Percentiles rank a stretch among this genome's conserved stretches.
Conservation (phyloP, 1,284 basidiomycete species). For the Papiliotrema nemorosa region DNA sequence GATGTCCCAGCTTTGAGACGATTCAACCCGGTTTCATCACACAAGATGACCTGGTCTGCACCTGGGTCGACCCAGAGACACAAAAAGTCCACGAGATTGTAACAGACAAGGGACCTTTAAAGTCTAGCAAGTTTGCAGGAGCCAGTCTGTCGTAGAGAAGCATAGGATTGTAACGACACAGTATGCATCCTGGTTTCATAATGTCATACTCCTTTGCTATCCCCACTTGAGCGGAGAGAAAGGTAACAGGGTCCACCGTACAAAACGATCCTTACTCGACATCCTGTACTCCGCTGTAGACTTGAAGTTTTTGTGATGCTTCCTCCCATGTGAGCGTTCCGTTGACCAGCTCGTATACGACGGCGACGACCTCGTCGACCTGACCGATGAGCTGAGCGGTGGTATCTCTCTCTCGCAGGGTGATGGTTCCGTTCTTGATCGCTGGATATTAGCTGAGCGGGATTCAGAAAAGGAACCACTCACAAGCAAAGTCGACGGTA, state of each 20-base stretch:
- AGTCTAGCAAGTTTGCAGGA: constrained; percentile 75
- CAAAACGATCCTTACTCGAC: no score
- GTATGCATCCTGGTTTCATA: no score
- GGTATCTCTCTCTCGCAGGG: constrained; percentile 89
- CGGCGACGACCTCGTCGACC: constrained; percentile 82
- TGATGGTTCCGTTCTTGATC: constrained; percentile 81
- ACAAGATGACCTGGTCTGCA: constrained; percentile 76
- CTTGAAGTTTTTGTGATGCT: constrained; percentile 68
- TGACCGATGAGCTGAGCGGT: constrained; percentile 89
- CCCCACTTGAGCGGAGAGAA: no score
- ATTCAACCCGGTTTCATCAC: constrained; percentile 91
- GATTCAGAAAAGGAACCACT: no score
- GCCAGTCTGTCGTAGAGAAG: constrained; percentile 73
- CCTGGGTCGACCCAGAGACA: constrained; percentile 84
- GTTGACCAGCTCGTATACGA: constrained; percentile 71
- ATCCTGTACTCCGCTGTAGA: constrained; percentile 88
- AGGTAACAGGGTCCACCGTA: no score
- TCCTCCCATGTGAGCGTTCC: constrained; percentile 73
- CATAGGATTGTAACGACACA: no score
- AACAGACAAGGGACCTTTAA: constrained; percentile 76
- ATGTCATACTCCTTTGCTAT: no score
- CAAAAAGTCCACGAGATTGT: constrained; percentile 76
- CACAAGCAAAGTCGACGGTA: constrained; percentile 96
- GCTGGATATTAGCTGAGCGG: constrained; percentile 54
- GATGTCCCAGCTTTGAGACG: no score